phyloP scores from a whole-genome alignment of 2,329 filamentous ascomycete species.

The Ascochyta clinopodiicola region DNA sequence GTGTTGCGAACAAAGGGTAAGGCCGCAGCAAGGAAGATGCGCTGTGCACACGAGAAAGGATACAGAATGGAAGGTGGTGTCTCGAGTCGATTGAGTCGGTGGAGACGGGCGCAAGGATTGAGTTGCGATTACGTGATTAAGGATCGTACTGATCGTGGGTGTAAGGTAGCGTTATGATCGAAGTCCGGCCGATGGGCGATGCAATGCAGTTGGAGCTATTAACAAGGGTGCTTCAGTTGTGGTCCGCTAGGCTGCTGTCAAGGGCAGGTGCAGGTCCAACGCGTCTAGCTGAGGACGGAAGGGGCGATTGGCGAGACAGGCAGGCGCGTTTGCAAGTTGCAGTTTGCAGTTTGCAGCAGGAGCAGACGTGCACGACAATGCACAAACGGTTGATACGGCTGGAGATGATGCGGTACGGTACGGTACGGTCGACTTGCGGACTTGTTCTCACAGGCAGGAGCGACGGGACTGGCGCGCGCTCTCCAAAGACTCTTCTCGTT shows the following conservation, averaged over 20 bases:
- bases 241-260: constrained; percentile 14
- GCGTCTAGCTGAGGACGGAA: constrained; percentile 28
- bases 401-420: constrained; percentile 5
- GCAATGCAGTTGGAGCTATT: constrained; percentile 47
- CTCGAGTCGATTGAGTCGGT: constrained; percentile 22
- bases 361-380: constrained; percentile 25
- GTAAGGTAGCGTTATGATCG: constrained; percentile 40
- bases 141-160: constrained; percentile 46
- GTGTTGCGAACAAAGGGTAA: constrained; percentile 39
- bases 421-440: constrained; percentile 33
- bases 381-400: constrained; percentile 31
- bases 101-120: constrained; percentile 32
- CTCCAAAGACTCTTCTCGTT: constrained; percentile 39
- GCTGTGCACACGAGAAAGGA: constrained; percentile 37
- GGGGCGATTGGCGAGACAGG: constrained; percentile 21
- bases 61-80: constrained; percentile 41
- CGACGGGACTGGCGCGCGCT: constrained; percentile 49
- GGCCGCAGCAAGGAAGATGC: constrained; percentile 38
- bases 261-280: constrained; percentile 14
- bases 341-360: constrained; percentile 18
- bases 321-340: constrained; percentile 15
- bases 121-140: constrained; percentile 49
- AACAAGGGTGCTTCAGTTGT: constrained; percentile 38
- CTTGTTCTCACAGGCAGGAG: constrained; percentile 37
- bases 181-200: constrained; percentile 48